phyloP scores from a whole-genome alignment of 2,329 filamentous ascomycete species.

The Cordyceps fumosorosea region DNA sequence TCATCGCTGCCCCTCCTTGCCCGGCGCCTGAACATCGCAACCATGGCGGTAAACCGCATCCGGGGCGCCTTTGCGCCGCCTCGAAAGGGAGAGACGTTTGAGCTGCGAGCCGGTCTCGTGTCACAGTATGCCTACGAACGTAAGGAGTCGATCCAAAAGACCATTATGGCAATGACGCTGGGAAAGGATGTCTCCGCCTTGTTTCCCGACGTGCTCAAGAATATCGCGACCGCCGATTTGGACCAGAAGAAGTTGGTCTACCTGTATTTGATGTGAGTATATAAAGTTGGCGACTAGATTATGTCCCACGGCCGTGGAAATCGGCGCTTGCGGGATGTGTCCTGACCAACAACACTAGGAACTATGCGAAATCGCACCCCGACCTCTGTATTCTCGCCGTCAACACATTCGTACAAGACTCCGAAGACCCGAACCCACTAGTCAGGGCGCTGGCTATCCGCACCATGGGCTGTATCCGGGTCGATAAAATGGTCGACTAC shows the following conservation, averaged over 20 bases:
- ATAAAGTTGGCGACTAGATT: not conserved
- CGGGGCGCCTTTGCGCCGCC: conserved; percentile 88
- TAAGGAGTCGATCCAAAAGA: conserved; percentile 98
- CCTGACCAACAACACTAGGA: conserved; percentile 49
- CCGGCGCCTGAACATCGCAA: conserved; percentile 20
- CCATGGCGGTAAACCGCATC: conserved; percentile 94
- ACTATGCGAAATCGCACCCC: conserved; percentile 98
- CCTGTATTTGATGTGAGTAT: conserved; percentile 85
- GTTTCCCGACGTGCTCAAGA: conserved; percentile 97
- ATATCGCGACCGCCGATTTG: conserved; percentile 88
- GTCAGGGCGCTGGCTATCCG: conserved; percentile 91
- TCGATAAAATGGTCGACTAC: conserved; percentile 99
- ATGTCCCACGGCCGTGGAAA: too few relatives aligned
- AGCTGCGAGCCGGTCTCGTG: conserved; percentile 88
- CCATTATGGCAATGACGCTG: conserved; percentile 99
- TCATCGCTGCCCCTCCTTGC: conserved; percentile 21
- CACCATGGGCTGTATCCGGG: conserved; percentile 97
- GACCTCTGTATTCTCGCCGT: conserved; percentile 98
- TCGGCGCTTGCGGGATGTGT: not conserved
- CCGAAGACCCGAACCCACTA: conserved; percentile 94
- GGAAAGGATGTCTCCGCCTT: conserved; percentile 97
- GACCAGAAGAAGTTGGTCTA: conserved; percentile 99
- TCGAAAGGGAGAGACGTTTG: conserved; percentile 95
- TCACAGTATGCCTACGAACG: conserved; percentile 99
- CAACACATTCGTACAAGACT: conserved; percentile 98